Conservation (phyloP, 139 green algal species). For the Tetraselmis chui region DNA sequence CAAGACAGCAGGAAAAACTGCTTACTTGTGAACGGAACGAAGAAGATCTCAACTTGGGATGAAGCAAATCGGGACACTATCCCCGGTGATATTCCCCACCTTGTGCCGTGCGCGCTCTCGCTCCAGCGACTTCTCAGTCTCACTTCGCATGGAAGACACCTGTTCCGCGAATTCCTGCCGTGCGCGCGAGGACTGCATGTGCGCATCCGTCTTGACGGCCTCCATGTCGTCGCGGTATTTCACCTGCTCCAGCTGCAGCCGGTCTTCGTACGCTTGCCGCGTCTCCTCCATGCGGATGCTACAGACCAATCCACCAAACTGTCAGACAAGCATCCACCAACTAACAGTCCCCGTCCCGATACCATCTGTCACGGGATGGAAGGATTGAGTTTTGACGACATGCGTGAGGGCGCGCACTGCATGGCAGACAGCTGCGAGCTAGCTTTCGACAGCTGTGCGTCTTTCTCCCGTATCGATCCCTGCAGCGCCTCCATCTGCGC, state of each 20-base stretch:
- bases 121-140: not conserved
- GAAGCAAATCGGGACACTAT: no score
- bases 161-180: not conserved
- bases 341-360: no score
- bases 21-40: no score
- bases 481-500: not conserved
- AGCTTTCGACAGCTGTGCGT: not conserved
- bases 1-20: no score
- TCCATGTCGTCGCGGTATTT: not conserved
- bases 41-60: no score
- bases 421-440: not conserved
- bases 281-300: not conserved
- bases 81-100: no score
- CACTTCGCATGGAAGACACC: not conserved
- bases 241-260: not conserved
- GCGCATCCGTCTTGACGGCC: not conserved
- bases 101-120: not conserved
- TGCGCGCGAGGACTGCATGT: not conserved
- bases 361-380: no score
- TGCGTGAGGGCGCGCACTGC: not conserved
- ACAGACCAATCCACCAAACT: not conserved
- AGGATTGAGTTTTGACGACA: no score
- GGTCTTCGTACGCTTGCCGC: not conserved
- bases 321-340: no score
- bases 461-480: not conserved